A percentile compares a stretch with the other conserved stretches of the same genome.
These are phyloP conservation scores for Camillea tinctor DNA, from an alignment of 2,329 filamentous ascomycete genomes.

Conservation along the genomic window DNA sequence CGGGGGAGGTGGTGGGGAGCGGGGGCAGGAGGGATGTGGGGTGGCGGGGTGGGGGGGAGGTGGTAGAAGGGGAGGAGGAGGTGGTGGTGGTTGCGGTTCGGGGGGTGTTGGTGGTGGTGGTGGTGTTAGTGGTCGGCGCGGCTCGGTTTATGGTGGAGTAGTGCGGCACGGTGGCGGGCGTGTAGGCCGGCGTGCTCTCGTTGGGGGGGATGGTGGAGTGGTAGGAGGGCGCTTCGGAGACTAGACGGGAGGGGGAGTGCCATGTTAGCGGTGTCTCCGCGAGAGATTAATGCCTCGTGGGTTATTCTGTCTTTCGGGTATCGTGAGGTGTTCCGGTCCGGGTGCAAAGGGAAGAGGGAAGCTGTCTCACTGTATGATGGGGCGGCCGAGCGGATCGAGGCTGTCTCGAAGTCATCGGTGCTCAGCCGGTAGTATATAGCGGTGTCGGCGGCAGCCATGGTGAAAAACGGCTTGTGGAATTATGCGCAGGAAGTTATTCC, in stretches of 20 bases:
- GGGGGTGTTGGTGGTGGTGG: slow-evolving; percentile 3
- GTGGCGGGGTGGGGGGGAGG: slow-evolving; percentile 18
- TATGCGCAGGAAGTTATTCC: background rate
- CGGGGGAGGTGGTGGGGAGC: slow-evolving; percentile 19
- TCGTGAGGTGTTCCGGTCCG: background rate
- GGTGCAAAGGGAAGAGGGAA: background rate
- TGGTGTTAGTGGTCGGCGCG: slow-evolving; percentile 12
- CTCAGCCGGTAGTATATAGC: slow-evolving; percentile 30
- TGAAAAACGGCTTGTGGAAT: background rate
- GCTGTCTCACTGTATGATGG: slow-evolving; percentile 61
- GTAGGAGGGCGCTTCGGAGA: slow-evolving; percentile 65
- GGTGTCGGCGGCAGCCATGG: slow-evolving; percentile 29
- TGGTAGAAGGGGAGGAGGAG: slow-evolving; percentile 1
- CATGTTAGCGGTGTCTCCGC: slow-evolving; percentile 15
- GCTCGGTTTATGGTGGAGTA: slow-evolving; percentile 6
- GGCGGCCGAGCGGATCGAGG: slow-evolving; percentile 65
- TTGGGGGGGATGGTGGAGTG: slow-evolving; percentile 52
- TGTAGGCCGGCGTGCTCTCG: slow-evolving; percentile 52
- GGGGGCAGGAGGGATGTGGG: slow-evolving; percentile 13
- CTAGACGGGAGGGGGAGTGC: slow-evolving; percentile 31
- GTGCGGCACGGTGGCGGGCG: slow-evolving; percentile 35
- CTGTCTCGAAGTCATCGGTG: slow-evolving; percentile 63
- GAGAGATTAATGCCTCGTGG: no score
- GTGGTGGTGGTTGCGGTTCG: slow-evolving; percentile 7
- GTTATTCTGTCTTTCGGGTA: background rate